Percentiles rank a stretch among this genome's conserved stretches.
These are phyloP conservation scores for Telopea speciosissima DNA, from an alignment of 177 flowering plant genomes.

Conservation along the genomic window DNA sequence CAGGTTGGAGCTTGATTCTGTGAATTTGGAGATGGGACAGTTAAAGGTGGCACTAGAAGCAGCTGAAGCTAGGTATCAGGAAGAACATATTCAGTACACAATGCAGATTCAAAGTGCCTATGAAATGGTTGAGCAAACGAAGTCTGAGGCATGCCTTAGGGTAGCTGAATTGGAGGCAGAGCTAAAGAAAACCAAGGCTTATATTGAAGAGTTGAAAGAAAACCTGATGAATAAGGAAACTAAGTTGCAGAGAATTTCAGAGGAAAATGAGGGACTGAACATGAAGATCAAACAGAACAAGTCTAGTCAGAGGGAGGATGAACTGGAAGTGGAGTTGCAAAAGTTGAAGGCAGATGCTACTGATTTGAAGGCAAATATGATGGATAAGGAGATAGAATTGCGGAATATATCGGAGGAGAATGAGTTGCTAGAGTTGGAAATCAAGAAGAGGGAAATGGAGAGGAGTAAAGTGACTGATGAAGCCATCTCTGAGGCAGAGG, in stretches of 20 bases:
- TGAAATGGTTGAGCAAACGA: conserved; percentile 45
- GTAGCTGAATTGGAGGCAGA: conserved; percentile 41
- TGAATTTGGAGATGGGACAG: conserved; percentile 37
- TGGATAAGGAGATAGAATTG: conserved; percentile 71
- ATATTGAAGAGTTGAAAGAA: conserved; percentile 45
- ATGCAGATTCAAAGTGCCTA: conserved; percentile 44
- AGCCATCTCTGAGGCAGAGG: conserved; percentile 34
- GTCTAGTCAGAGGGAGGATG: conserved; percentile 23
- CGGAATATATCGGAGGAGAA: conserved; percentile 63
- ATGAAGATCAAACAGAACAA: conserved; percentile 25
- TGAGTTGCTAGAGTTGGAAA: conserved; percentile 48
- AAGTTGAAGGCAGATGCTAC: conserved; percentile 29
- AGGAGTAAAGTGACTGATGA: conserved; percentile 21
- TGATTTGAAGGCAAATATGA: conserved; percentile 49
- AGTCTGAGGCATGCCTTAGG: conserved; percentile 29
- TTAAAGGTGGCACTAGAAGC: conserved; percentile 47
- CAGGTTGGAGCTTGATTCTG: conserved; percentile 25
- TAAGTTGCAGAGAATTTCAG: conserved; percentile 36
- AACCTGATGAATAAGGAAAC: conserved; percentile 55
- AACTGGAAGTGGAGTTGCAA: conserved; percentile 40
- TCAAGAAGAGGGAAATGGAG: conserved; percentile 35
- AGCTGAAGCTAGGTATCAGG: conserved; percentile 46
- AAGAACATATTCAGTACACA: conserved; percentile 44
- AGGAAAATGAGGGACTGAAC: conserved; percentile 51
- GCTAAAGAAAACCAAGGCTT: conserved; percentile 26